A percentile compares a stretch with the other conserved stretches of the same genome.
Conservation (phyloP, 1,284 basidiomycete genomes). For the Ganoderma lingzhi region DNA sequence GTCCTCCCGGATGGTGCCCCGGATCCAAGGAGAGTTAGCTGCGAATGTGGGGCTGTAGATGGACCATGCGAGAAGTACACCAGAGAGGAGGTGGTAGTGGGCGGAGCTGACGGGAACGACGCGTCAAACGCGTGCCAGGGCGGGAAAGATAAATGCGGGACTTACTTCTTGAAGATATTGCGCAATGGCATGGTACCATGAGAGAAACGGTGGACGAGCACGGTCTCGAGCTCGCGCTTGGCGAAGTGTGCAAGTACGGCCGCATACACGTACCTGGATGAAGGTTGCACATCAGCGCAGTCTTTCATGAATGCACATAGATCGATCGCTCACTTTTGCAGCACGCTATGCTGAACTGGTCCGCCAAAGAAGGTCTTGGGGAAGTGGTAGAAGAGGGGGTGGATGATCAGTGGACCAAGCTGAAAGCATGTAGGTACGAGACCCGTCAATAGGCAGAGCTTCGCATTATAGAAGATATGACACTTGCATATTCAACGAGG, state of each 20-base stretch:
- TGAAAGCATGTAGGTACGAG: conserved; percentile 42
- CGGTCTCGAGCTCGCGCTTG: conserved; percentile 94
- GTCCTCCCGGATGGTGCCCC: conserved; percentile 74
- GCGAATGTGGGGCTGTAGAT: conserved; percentile 81
- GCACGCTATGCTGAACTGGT: conserved; percentile 72
- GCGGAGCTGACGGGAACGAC: conserved; percentile 64
- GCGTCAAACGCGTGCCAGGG: conserved; percentile 20
- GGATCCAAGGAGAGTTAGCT: conserved; percentile 65
- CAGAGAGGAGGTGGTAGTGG: conserved; percentile 90
- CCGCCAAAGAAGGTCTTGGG: conserved; percentile 74
- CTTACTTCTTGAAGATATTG: conserved; percentile 93
- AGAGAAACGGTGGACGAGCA: conserved; percentile 96
- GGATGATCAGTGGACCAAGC: conserved; percentile 91
- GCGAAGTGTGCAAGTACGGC: conserved; percentile 89
- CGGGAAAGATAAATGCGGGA: conserved; percentile 21
- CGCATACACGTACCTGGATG: conserved; percentile 74
- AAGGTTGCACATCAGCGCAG: not conserved
- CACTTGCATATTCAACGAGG: conserved; percentile 89
- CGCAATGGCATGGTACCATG: conserved; percentile 91
- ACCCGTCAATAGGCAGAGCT: conserved; percentile 13
- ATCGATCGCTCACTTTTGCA: conserved; percentile 72
- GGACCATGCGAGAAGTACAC: conserved; percentile 80
- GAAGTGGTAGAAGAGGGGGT: conserved; percentile 86
- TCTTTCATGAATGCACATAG: not conserved
- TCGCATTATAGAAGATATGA: not conserved